Conservation (phyloP, 768 basidiomycete genomes). For the Rhodotorula graminis region DNA sequence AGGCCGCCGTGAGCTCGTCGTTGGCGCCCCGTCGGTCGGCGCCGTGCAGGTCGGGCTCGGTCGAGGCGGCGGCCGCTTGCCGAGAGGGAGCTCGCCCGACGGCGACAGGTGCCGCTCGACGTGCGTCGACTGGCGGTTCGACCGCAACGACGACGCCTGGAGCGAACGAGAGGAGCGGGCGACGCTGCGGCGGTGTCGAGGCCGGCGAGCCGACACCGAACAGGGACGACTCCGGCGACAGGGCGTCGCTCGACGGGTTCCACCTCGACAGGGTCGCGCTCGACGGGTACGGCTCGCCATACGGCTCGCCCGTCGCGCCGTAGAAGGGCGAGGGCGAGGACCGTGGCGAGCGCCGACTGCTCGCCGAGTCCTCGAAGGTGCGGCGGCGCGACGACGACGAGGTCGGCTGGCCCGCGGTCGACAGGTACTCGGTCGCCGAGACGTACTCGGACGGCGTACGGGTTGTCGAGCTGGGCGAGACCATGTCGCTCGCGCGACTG, state of each 20-base stretch:
- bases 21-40: background rate
- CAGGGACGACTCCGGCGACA: background rate
- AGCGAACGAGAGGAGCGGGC: background rate
- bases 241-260: background rate
- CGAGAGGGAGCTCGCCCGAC: no score
- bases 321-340: no score
- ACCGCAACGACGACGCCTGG: background rate
- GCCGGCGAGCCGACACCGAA: background rate
- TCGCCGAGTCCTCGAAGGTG: no score
- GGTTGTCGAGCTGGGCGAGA: no score
- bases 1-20: background rate
- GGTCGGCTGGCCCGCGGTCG: no score
- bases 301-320: no score
- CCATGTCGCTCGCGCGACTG: background rate
- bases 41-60: background rate
- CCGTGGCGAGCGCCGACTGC: no score
- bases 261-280: no score
- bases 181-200: background rate
- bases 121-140: background rate
- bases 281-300: no score
- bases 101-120: background rate
- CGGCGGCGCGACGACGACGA: no score
- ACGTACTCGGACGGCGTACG: background rate
- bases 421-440: background rate
- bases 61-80: no score